A percentile compares a stretch with the other conserved stretches of the same genome.
These are phyloP conservation scores for Dictyostelium brefeldianum DNA, from an alignment of 78 protist species.

Conservation along the genomic window DNA sequence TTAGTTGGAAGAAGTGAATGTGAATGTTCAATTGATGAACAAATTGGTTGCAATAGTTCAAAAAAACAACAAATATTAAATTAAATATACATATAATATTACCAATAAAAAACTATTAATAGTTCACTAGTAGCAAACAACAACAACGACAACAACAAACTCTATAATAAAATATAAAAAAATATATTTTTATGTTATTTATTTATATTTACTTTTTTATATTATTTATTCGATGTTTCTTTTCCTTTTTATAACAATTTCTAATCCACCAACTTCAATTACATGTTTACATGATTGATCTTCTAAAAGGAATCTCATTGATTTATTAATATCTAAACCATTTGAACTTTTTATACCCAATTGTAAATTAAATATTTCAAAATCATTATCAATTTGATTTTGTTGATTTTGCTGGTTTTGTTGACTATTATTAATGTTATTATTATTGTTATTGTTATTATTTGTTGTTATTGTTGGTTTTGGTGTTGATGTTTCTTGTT, in stretches of 20 bases:
- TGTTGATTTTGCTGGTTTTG: neutral
- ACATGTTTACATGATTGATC: neutral
- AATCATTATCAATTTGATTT: neutral
- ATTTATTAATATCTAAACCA: neutral
- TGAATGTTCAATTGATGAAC: constrained; percentile 28
- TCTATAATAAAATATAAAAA: no score
- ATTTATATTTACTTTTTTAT: no score
- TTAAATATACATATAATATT: no score
- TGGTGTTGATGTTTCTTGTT: neutral
- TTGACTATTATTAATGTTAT: neutral
- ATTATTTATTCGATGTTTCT: neutral
- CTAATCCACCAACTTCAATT: neutral
- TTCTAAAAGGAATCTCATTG: neutral
- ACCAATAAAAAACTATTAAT: no score
- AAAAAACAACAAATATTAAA: no score
- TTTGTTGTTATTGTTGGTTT: neutral
- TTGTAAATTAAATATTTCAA: neutral
- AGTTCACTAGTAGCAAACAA: no score
- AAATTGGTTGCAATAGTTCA: constrained; percentile 5
- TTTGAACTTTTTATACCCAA: neutral
- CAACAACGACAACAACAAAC: no score
- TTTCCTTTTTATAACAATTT: neutral
- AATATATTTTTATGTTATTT: no score
- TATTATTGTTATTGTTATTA: neutral
- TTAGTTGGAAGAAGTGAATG: constrained; percentile 25